phyloP scores from a whole-genome alignment of 345 rosid genomes.

The Toxicodendron radicans region DNA sequence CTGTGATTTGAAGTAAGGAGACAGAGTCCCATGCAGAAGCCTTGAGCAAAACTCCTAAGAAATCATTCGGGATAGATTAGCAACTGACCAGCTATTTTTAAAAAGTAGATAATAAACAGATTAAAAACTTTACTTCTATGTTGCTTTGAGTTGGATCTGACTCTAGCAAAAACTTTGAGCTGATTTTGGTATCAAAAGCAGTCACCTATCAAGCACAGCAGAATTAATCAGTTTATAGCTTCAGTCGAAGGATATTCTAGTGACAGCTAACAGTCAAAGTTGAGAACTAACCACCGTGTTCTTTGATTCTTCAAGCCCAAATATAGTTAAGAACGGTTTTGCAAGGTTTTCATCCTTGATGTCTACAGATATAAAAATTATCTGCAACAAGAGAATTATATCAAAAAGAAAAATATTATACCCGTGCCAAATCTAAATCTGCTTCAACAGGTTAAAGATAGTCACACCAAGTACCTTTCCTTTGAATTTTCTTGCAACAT shows the following conservation, averaged over 20 bases:
- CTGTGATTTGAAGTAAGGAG: constrained; percentile 73
- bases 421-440: not conserved
- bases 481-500: constrained; percentile 72
- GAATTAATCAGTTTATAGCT: constrained; percentile 21
- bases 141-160: constrained; percentile 58
- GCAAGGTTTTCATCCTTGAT: constrained; percentile 73
- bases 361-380: constrained; percentile 73
- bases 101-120: constrained; percentile 10
- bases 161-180: constrained; percentile 68
- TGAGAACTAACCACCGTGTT: constrained; percentile 53
- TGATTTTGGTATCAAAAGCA: constrained; percentile 72
- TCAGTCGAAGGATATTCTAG: constrained; percentile 12
- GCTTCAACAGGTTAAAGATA: constrained; percentile 13
- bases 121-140: constrained; percentile 56
- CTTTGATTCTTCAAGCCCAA: constrained; percentile 69
- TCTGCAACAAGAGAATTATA: constrained; percentile 40
- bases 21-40: constrained; percentile 52
- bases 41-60: constrained; percentile 64
- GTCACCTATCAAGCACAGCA: constrained; percentile 53
- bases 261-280: not conserved
- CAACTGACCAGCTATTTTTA: constrained; percentile 10
- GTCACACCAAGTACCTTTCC: constrained; percentile 43
- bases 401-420: constrained; percentile 17
- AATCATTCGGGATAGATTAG: constrained; percentile 20
- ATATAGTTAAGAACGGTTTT: constrained; percentile 79